A percentile compares a stretch with the other conserved stretches of the same genome.
Conservation (phyloP, 2,329 filamentous ascomycete genomes). For the Monosporascus sp. region DNA sequence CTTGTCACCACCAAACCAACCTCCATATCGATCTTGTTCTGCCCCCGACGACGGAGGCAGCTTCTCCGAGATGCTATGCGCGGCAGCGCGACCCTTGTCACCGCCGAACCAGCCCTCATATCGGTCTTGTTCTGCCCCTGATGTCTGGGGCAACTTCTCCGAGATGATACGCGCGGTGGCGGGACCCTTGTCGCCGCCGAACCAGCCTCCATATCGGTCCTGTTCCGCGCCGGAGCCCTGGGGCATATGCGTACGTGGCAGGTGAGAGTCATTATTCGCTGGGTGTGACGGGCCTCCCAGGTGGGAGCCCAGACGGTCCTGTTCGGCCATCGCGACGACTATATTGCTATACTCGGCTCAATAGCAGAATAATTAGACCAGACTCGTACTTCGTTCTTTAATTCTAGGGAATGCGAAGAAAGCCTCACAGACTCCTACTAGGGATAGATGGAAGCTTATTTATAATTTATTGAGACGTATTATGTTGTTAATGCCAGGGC, state of each 20-base stretch:
- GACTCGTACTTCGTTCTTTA: too few relatives aligned
- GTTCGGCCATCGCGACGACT: constrained; percentile 17
- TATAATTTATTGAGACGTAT: neutral
- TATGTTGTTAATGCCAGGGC: neutral
- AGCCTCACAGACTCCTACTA: neutral
- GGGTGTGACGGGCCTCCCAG: constrained; percentile 4
- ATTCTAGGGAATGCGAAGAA: neutral
- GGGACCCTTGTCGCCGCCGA: neutral
- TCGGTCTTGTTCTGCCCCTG: constrained; percentile 12
- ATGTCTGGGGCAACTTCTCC: constrained; percentile 4
- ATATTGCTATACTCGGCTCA: too few relatives aligned
- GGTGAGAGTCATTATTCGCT: neutral
- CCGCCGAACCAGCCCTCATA: constrained; percentile 12
- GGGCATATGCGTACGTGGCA: neutral
- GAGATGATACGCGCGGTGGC: constrained; percentile 1
- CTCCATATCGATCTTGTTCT: constrained; percentile 16
- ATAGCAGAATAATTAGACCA: too few relatives aligned
- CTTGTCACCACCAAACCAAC: constrained; percentile 15
- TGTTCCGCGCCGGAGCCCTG: constrained; percentile 17
- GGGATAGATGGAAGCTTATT: neutral
- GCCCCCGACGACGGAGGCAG: constrained; percentile 12
- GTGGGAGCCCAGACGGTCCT: constrained; percentile 11
- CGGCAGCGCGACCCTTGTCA: constrained; percentile 11
- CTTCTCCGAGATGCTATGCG: constrained; percentile 9
- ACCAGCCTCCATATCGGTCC: constrained; percentile 10